phyloP scores from a whole-genome alignment of 106 monocot genomes.

The Amphibolis antarctica region DNA sequence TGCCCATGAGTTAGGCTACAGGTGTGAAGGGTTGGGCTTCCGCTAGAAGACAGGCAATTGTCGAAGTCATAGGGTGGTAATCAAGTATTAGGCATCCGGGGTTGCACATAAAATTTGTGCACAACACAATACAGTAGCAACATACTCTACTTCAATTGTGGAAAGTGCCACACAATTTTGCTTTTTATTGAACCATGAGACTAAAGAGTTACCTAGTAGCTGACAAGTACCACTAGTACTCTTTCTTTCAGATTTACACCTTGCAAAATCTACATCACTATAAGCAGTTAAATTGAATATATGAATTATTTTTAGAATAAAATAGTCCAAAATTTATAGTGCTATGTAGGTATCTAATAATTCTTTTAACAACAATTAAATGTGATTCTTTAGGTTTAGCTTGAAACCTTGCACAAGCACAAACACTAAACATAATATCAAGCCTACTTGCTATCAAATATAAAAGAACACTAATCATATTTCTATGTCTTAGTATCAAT shows the following conservation, averaged over 20 bases:
- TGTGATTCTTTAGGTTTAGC: not conserved
- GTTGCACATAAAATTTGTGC: too few species aligned
- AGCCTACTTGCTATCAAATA: constrained; percentile 1
- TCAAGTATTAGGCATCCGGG: too few species aligned
- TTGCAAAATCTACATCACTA: not conserved
- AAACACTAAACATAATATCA: constrained; percentile 5
- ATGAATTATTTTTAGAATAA: not conserved
- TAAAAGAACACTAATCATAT: not conserved
- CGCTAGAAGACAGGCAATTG: too few species aligned
- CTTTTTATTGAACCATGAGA: not conserved
- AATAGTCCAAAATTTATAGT: not conserved
- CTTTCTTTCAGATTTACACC: not conserved
- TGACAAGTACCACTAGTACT: not conserved
- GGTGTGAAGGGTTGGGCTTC: too few species aligned
- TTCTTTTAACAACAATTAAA: not conserved
- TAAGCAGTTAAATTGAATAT: not conserved
- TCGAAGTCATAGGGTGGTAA: too few species aligned
- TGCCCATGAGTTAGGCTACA: too few species aligned
- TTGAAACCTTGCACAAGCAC: not conserved
- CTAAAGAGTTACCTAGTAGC: not conserved
- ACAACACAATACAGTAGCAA: too few species aligned
- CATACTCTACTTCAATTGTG: too few species aligned
- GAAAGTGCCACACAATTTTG: not conserved
- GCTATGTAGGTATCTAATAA: not conserved
- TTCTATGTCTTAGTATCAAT: not conserved